A percentile compares a stretch with the other conserved stretches of the same genome.
Conservation (phyloP, 495 filamentous ascomycete species). For the Aspergillus mulundensis region DNA sequence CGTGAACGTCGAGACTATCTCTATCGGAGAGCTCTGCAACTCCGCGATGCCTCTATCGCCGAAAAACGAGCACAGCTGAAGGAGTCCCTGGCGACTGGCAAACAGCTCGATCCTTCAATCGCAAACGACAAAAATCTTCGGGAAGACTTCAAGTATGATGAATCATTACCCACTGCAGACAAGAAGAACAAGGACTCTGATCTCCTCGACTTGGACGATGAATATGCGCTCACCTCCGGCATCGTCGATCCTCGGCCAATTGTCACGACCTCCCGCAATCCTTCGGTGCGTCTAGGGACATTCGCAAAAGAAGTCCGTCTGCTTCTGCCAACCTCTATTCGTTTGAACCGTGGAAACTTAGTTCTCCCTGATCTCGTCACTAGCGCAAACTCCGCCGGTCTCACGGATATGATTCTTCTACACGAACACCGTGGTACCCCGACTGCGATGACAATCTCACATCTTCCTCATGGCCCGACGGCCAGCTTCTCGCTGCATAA, state of each 20-base stretch:
- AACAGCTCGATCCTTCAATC: conserved; percentile 80
- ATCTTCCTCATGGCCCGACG: conserved; percentile 92
- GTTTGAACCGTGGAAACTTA: conserved; percentile 87
- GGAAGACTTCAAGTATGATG: conserved; percentile 91
- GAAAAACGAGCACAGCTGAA: conserved; percentile 86
- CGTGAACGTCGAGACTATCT: conserved; percentile 91
- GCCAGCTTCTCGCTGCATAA: conserved; percentile 91
- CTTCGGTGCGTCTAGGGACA: conserved; percentile 73
- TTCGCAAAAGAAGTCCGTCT: conserved; percentile 97
- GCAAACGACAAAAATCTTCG: conserved; percentile 84
- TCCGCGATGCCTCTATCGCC: conserved; percentile 87
- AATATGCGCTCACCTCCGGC: conserved; percentile 82
- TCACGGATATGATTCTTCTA: conserved; percentile 82
- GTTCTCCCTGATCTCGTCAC: conserved; percentile 79
- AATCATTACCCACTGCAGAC: conserved; percentile 59
- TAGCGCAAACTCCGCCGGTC: conserved; percentile 70
- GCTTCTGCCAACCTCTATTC: conserved; percentile 83
- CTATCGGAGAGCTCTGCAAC: conserved; percentile 72
- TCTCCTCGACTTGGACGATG: conserved; percentile 80
- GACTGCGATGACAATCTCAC: conserved; percentile 82
- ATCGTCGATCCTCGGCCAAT: conserved; percentile 81
- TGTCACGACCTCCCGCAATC: conserved; percentile 89
- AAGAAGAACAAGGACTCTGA: conserved; percentile 47
- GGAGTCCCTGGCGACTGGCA: conserved; percentile 75
- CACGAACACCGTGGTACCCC: conserved; percentile 94